Conservation (phyloP, 73 alveolate genomes). For the Paramecium biaurelia region DNA sequence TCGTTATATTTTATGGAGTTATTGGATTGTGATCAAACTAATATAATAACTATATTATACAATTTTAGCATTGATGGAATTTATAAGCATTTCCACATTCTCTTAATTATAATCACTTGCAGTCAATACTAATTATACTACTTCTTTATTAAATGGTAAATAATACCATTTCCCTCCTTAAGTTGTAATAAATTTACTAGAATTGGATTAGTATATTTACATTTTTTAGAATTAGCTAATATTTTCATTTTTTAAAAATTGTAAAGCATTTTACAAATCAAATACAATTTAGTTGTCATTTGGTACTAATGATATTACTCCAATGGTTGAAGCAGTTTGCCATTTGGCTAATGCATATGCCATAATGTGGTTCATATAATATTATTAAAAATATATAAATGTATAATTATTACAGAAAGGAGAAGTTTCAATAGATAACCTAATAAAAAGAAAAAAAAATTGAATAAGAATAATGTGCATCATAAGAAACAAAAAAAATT, state of each 20-base stretch:
- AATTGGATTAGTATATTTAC: not conserved
- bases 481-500: not conserved
- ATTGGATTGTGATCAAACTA: constrained; percentile 44
- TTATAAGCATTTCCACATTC: constrained; percentile 45
- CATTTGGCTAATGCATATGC: not conserved
- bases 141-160: constrained; percentile 31
- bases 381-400: not conserved
- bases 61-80: constrained; percentile 34
- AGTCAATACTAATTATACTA: not conserved
- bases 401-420: not conserved
- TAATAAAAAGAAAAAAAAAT: not conserved
- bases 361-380: not conserved
- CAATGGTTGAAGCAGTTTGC: not conserved
- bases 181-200: not conserved
- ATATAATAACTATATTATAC: not conserved
- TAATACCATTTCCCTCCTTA: constrained; percentile 34
- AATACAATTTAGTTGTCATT: not conserved
- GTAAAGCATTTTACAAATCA: not conserved
- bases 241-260: not conserved
- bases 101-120: not conserved
- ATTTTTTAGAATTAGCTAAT: not conserved
- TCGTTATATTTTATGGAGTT: not conserved
- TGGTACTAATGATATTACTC: not conserved
- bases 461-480: not conserved
- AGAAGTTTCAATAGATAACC: not conserved